These are phyloP conservation scores for Trichophyton equinum DNA, from an alignment of 2,329 filamentous ascomycete genomes.

Conservation along the genomic window DNA sequence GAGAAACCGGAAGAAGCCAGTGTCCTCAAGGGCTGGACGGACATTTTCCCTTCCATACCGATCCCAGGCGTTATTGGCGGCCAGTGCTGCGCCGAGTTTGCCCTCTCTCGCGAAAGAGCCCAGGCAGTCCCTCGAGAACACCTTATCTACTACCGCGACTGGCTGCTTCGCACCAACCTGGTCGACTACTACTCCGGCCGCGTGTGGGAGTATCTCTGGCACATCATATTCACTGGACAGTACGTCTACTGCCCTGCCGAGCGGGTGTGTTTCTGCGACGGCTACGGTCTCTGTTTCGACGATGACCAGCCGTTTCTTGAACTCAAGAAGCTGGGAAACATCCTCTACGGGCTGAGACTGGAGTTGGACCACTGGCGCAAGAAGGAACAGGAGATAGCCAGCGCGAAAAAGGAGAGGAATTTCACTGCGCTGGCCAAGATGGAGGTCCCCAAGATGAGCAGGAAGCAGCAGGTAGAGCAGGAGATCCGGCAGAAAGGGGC, in stretches of 20 bases:
- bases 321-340: conserved; percentile 27
- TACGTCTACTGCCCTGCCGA: conserved; percentile 36
- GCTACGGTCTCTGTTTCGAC: conserved; percentile 50
- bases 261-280: conserved; percentile 51
- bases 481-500: conserved; percentile 34
- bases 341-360: conserved; percentile 28
- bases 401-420: conserved; percentile 17
- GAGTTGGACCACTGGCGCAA: conserved; percentile 30
- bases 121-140: conserved; percentile 40
- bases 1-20: conserved; percentile 37
- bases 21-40: conserved; percentile 35
- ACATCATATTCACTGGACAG: conserved; percentile 46
- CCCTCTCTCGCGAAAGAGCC: conserved; percentile 46
- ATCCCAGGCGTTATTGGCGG: conserved; percentile 43
- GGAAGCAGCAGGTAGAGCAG: conserved; percentile 31
- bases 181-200: conserved; percentile 45
- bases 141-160: conserved; percentile 48
- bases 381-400: conserved; percentile 25
- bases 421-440: conserved; percentile 19
- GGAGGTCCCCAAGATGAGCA: conserved; percentile 30
- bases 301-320: conserved; percentile 32
- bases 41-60: conserved; percentile 35
- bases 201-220: conserved; percentile 54
- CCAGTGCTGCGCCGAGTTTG: conserved; percentile 54
- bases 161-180: conserved; percentile 45